Evolutionary conservation across 2,329 filamentous ascomycete genomes (phyloP).

Genomic region (Atkinsonella hypoxylon): DNA sequence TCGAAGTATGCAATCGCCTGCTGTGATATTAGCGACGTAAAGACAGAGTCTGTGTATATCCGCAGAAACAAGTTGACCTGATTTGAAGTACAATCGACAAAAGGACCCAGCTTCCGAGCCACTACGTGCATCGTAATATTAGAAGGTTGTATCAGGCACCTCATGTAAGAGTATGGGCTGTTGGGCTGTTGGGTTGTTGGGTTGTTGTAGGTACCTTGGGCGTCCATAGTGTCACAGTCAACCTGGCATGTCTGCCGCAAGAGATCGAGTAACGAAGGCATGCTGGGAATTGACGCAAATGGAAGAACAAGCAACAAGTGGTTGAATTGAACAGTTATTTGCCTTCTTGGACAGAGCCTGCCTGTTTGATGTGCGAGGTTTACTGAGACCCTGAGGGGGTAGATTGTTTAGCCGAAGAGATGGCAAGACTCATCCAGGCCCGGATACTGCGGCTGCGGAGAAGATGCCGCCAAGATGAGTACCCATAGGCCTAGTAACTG

Average conservation of each 20-base stretch:
- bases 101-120: slow-evolving; percentile 18
- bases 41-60: neutral
- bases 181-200: neutral
- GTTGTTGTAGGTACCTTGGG: slow-evolving; percentile 15
- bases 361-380: neutral
- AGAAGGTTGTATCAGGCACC: neutral
- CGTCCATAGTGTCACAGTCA: slow-evolving; percentile 26
- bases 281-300: slow-evolving; percentile 1
- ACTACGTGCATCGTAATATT: slow-evolving; percentile 5
- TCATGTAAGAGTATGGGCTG: neutral
- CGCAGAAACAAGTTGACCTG: slow-evolving; percentile 13
- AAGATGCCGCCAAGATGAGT: too few relatives aligned
- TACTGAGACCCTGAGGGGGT: neutral
- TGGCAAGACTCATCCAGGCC: too few relatives aligned
- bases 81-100: slow-evolving; percentile 26
- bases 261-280: slow-evolving; percentile 16
- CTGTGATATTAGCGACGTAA: neutral
- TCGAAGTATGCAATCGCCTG: slow-evolving; percentile 24
- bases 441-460: too few relatives aligned
- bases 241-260: slow-evolving; percentile 18
- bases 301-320: too few relatives aligned
- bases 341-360: neutral
- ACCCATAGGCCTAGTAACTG: too few relatives aligned
- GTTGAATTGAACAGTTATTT: too few relatives aligned
- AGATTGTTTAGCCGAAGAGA: neutral